These are phyloP conservation scores for Pythium sp. DNA, from an alignment of 352 stramenopile genomes.

Conservation along the genomic window DNA sequence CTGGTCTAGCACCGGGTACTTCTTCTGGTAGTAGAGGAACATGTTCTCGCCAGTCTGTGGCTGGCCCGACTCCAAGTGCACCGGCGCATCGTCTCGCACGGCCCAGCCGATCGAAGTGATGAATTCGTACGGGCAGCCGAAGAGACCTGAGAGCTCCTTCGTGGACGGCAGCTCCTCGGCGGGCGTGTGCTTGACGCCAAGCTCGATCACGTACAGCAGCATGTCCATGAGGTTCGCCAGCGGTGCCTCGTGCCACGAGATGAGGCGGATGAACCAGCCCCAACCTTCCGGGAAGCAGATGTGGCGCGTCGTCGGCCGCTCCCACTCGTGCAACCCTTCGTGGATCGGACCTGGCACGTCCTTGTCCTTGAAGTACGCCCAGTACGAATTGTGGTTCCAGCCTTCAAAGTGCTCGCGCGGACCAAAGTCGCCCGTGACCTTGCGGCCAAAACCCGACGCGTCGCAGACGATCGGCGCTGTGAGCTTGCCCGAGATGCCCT, in stretches of 20 bases:
- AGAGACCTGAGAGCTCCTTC: constrained; percentile 1
- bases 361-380: constrained; percentile 8
- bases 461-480: neutral
- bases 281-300: constrained; percentile 5
- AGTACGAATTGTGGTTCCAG: constrained; percentile 4
- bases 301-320: neutral
- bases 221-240: constrained; percentile 4
- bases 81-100: neutral
- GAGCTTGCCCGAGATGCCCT: neutral
- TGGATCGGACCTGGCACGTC: neutral
- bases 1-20: neutral
- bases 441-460: constrained; percentile 1
- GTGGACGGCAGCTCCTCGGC: neutral
- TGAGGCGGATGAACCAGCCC: constrained; percentile 6
- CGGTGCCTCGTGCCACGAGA: neutral
- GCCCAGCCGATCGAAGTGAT: neutral
- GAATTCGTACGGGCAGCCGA: constrained; percentile 1
- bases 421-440: constrained; percentile 1
- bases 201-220: neutral
- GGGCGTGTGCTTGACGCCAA: neutral
- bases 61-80: neutral
- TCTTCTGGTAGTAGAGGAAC: constrained; percentile 6
- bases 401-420: neutral
- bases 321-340: neutral
- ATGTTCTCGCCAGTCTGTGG: neutral